These are phyloP conservation scores for Colletotrichum sp. DNA, from an alignment of 2,329 filamentous ascomycete genomes.

Conservation along the genomic window DNA sequence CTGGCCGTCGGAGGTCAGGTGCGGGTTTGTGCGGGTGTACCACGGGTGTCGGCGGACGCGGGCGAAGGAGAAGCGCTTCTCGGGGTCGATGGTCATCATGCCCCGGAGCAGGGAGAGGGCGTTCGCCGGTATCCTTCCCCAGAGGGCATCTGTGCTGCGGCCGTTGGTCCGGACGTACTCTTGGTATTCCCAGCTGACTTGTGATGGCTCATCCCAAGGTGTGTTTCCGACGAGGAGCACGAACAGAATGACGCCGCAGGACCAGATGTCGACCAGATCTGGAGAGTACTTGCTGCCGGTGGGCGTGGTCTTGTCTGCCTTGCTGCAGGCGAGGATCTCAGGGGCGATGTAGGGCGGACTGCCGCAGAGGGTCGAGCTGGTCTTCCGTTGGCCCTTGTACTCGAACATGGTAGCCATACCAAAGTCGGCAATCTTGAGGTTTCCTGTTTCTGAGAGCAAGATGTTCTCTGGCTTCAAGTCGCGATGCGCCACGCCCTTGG, in stretches of 20 bases:
- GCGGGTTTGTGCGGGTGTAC: conserved; percentile 84
- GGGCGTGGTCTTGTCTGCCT: conserved; percentile 45
- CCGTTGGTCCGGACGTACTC: conserved; percentile 83
- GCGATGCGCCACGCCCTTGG: conserved; percentile 91
- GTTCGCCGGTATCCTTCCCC: conserved; percentile 76
- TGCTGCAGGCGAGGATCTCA: conserved; percentile 72
- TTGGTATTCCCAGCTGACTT: conserved; percentile 85
- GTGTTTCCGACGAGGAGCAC: conserved; percentile 95
- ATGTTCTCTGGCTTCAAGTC: conserved; percentile 97
- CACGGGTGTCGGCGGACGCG: conserved; percentile 91
- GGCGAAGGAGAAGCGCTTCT: conserved; percentile 80
- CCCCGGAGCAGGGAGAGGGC: conserved; percentile 84
- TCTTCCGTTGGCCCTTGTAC: conserved; percentile 82
- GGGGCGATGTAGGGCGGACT: conserved; percentile 97
- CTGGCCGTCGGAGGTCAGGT: conserved; percentile 75
- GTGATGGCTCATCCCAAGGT: conserved; percentile 93
- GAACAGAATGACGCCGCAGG: conserved; percentile 96
- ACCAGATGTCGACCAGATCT: conserved; percentile 93
- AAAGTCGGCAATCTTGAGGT: conserved; percentile 95
- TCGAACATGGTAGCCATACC: conserved; percentile 93
- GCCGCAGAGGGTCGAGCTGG: conserved; percentile 88
- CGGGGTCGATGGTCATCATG: conserved; percentile 85
- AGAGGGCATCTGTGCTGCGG: conserved; percentile 84
- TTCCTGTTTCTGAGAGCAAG: conserved; percentile 80
- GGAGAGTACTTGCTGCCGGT: conserved; percentile 69